Conservation (phyloP, 768 basidiomycete species). For the Boletus pseudopeckii region DNA sequence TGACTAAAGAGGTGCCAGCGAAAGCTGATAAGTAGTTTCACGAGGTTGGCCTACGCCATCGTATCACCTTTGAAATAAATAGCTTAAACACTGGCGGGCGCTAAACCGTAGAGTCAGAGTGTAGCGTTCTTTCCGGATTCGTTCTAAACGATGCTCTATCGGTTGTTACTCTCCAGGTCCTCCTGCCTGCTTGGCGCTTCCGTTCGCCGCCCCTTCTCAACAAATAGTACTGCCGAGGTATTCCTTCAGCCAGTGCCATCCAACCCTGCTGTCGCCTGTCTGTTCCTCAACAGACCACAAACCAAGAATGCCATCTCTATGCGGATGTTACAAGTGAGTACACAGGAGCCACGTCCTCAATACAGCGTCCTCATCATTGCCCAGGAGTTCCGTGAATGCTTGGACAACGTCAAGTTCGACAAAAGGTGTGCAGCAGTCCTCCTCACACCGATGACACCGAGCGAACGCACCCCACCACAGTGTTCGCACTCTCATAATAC, state of each 20-base stretch:
- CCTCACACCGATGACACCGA: neutral
- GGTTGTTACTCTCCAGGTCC: neutral
- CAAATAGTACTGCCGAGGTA: constrained; percentile 28
- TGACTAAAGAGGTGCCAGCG: too few species aligned
- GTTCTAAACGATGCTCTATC: constrained; percentile 3
- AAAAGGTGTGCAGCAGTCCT: constrained; percentile 44
- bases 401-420: constrained; percentile 65
- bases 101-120: too few species aligned
- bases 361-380: constrained; percentile 3
- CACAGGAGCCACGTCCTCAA: neutral
- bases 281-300: constrained; percentile 78
- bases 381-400: constrained; percentile 69
- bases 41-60: too few species aligned
- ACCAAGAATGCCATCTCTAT: constrained; percentile 87
- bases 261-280: constrained; percentile 63
- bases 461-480: constrained; percentile 33
- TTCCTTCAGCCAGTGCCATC: constrained; percentile 50
- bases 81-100: too few species aligned
- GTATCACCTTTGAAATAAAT: too few species aligned
- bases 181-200: neutral
- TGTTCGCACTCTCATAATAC: constrained; percentile 77
- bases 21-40: too few species aligned
- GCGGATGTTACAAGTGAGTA: constrained; percentile 58
- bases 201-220: constrained; percentile 21
- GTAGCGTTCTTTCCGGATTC: too few species aligned